A percentile compares a stretch with the other conserved stretches of the same genome.
phyloP scores from a whole-genome alignment of 2,329 filamentous ascomycete species.

The Ilyonectria mors-panacis region DNA sequence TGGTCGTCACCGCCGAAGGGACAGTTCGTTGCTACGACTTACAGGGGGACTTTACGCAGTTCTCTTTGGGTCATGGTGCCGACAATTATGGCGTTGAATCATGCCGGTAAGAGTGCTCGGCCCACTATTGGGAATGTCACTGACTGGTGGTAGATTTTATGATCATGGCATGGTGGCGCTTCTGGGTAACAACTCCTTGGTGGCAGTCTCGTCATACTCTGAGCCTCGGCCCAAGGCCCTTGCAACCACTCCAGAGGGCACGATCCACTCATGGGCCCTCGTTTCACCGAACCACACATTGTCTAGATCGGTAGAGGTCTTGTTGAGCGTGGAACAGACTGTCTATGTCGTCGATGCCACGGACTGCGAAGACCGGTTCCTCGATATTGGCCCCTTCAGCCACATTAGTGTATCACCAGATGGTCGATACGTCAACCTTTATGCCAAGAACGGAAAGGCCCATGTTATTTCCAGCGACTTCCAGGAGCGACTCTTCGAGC shows the following conservation, averaged over 20 bases:
- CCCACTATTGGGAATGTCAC: not conserved
- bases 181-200: conserved; percentile 87
- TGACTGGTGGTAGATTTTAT: conserved; percentile 75
- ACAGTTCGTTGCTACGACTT: conserved; percentile 92
- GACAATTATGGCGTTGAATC: conserved; percentile 89
- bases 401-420: conserved; percentile 94
- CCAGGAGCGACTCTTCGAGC: conserved; percentile 91
- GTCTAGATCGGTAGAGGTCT: conserved; percentile 92
- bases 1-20: conserved; percentile 91
- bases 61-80: conserved; percentile 89
- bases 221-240: conserved; percentile 91
- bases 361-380: conserved; percentile 90
- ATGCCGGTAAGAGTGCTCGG: conserved; percentile 70
- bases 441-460: conserved; percentile 85
- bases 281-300: conserved; percentile 91
- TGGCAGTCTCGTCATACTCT: conserved; percentile 90
- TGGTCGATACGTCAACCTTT: conserved; percentile 89
- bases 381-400: conserved; percentile 93
- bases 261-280: conserved; percentile 89
- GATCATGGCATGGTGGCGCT: conserved; percentile 92
- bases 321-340: conserved; percentile 87
- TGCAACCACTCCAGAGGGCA: conserved; percentile 81
- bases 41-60: conserved; percentile 96
- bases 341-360: conserved; percentile 89
- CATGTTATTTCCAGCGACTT: conserved; percentile 98